Conservation (phyloP, 768 basidiomycete species). For the Boletus eberwhitei region DNA sequence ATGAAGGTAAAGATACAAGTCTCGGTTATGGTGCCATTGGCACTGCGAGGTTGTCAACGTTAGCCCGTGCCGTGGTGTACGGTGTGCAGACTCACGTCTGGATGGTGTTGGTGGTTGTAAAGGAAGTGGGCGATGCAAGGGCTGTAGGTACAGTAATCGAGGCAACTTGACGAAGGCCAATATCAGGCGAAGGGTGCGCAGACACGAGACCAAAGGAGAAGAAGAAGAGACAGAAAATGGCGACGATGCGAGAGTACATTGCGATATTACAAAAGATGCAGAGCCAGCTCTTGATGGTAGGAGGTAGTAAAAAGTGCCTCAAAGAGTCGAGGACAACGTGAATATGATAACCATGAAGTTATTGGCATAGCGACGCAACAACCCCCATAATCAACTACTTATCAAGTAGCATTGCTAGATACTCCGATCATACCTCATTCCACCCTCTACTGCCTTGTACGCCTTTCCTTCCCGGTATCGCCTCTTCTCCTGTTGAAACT, state of each 20-base stretch:
- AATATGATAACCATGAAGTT: neutral
- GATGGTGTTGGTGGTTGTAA: conserved; percentile 35
- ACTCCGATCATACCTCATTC: conserved; percentile 40
- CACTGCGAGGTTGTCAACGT: conserved; percentile 28
- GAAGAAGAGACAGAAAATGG: conserved; percentile 25
- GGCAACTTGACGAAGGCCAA: conserved; percentile 19
- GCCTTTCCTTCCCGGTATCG: conserved; percentile 63
- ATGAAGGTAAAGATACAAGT: conserved; percentile 60
- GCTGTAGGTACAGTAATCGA: conserved; percentile 20
- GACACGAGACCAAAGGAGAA: conserved; percentile 22
- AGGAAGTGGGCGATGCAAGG: conserved; percentile 32
- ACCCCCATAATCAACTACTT: conserved; percentile 2
- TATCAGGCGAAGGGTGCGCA: conserved; percentile 26
- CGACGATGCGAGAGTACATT: conserved; percentile 22
- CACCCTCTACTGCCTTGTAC: conserved; percentile 84
- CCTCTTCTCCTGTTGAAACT: conserved; percentile 40
- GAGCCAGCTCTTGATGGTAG: conserved; percentile 38
- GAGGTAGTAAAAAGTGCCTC: conserved; percentile 30
- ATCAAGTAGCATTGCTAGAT: neutral
- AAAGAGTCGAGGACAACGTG: neutral
- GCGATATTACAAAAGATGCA: conserved; percentile 25
- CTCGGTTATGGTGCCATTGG: conserved; percentile 49
- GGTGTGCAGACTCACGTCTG: conserved; percentile 37
- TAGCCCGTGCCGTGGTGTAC: no score
- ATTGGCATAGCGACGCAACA: conserved; percentile 21